Percentiles rank a stretch among this genome's conserved stretches.
phyloP scores from a whole-genome alignment of 805 yeast genomes.

The Metschnikowia santaceciliae region DNA sequence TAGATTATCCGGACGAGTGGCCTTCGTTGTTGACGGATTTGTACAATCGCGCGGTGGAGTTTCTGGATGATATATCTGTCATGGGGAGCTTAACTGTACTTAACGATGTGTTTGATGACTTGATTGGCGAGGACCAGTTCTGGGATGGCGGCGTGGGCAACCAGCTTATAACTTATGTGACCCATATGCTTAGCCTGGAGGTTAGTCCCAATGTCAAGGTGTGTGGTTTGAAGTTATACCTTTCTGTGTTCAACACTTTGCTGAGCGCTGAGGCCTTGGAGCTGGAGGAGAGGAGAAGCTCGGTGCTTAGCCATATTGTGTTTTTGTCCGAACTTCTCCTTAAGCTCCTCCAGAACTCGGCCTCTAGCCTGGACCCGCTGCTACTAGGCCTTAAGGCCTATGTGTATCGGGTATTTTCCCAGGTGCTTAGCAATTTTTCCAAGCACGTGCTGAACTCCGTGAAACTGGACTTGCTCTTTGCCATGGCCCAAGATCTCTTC shows the following conservation, averaged over 20 bases:
- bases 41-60: slow-evolving; percentile 37
- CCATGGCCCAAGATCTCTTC: slow-evolving; percentile 24
- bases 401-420: slow-evolving; percentile 25
- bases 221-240: slow-evolving; percentile 49
- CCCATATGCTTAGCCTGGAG: slow-evolving; percentile 33
- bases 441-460: slow-evolving; percentile 20
- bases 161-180: slow-evolving; percentile 49
- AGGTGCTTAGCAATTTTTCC: slow-evolving; percentile 27
- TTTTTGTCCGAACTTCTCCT: slow-evolving; percentile 8
- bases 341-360: slow-evolving; percentile 1
- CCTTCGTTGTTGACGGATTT: slow-evolving; percentile 58
- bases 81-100: slow-evolving; percentile 58
- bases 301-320: slow-evolving; percentile 28
- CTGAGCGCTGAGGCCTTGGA: slow-evolving; percentile 47
- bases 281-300: slow-evolving; percentile 31
- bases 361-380: slow-evolving; percentile 3
- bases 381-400: slow-evolving; percentile 24
- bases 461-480: slow-evolving; percentile 14
- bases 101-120: slow-evolving; percentile 79
- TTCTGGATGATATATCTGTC: slow-evolving; percentile 27
- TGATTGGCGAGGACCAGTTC: slow-evolving; percentile 82
- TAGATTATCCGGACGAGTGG: slow-evolving; percentile 97
- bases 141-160: slow-evolving; percentile 69
- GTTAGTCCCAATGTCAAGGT: slow-evolving; percentile 37
- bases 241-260: slow-evolving; percentile 50